Conservation (phyloP, 1,284 basidiomycete species). For the Fomitopsis betulina region DNA sequence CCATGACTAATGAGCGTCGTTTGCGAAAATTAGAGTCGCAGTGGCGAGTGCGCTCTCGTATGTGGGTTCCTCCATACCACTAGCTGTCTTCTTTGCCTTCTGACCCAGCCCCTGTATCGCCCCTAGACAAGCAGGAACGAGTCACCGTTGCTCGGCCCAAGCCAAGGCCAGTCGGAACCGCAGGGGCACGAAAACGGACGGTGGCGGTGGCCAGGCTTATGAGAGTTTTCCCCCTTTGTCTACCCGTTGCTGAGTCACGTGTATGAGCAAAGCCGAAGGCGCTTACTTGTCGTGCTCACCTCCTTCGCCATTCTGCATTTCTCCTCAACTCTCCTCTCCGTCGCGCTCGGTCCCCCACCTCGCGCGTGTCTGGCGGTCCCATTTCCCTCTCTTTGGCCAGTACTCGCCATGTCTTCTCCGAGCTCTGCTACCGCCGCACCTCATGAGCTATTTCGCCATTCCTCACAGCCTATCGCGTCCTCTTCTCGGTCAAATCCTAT, state of each 20-base stretch:
- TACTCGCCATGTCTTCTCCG: conserved; percentile 15
- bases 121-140: background rate
- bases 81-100: background rate
- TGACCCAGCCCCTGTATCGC: background rate
- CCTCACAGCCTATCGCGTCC: conserved; percentile 12
- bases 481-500: conserved; percentile 26
- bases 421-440: conserved; percentile 10
- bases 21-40: background rate
- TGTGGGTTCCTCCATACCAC: background rate
- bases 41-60: background rate
- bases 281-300: conserved; percentile 1
- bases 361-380: conserved; percentile 5
- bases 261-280: background rate
- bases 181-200: background rate
- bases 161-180: background rate
- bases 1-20: conserved; percentile 3
- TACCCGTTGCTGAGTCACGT: conserved; percentile 6
- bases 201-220: background rate
- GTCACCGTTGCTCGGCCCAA: background rate
- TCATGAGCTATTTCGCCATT: background rate
- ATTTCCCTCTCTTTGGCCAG: background rate
- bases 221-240: background rate
- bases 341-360: conserved; percentile 1
- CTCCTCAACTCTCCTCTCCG: conserved; percentile 7
- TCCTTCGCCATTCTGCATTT: background rate